phyloP scores from a whole-genome alignment of 1,139 yeast species.

The Hansenula sp. region DNA sequence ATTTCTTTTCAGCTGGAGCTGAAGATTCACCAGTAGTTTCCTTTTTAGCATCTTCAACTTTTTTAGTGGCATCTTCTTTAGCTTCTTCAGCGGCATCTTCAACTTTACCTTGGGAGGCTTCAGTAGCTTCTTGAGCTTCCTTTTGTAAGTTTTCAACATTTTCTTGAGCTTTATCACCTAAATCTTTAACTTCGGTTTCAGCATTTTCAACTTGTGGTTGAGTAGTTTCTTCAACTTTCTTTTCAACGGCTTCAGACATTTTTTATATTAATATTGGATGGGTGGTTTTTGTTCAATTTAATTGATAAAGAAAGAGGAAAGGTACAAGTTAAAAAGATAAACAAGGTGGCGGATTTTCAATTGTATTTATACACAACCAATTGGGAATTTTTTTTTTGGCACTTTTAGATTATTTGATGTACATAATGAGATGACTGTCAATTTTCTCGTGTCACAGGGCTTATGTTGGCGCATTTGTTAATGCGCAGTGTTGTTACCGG shows the following conservation, averaged over 20 bases:
- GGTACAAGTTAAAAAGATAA: too few species aligned
- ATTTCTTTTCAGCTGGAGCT: constrained; percentile 34
- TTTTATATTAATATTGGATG: neutral
- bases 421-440: too few species aligned
- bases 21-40: constrained; percentile 5
- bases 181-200: constrained; percentile 10
- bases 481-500: too few species aligned
- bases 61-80: constrained; percentile 13
- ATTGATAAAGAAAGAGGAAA: neutral
- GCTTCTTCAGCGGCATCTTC: constrained; percentile 15
- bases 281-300: neutral
- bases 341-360: neutral
- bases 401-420: too few species aligned
- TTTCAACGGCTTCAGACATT: constrained; percentile 14
- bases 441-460: too few species aligned
- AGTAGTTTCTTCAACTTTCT: constrained; percentile 18
- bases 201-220: constrained; percentile 17
- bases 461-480: too few species aligned
- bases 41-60: constrained; percentile 10
- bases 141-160: constrained; percentile 21
- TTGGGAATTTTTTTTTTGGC: neutral
- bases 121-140: constrained; percentile 12
- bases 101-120: constrained; percentile 10
- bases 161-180: neutral
- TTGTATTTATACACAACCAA: neutral